A percentile compares a stretch with the other conserved stretches of the same genome.
Evolutionary conservation across 1,139 yeast genomes (phyloP).

Genomic region (Geotrichum reessii): DNA sequence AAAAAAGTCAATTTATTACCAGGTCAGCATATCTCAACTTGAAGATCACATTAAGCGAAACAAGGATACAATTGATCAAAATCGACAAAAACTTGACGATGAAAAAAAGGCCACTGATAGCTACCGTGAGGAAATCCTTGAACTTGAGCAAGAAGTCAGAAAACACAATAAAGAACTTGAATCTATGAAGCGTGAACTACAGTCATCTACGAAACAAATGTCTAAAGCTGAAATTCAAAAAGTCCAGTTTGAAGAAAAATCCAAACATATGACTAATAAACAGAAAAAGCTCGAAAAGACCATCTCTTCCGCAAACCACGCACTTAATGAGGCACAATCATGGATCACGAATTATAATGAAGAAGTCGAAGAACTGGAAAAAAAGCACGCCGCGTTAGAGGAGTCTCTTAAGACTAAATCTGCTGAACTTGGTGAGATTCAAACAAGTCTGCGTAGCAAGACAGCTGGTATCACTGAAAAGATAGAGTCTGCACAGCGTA

Average conservation of each 20-base stretch:
- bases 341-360: constrained; percentile 46
- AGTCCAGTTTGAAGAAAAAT: constrained; percentile 69
- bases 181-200: constrained; percentile 27
- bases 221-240: constrained; percentile 40
- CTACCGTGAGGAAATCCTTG: constrained; percentile 39
- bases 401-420: constrained; percentile 50
- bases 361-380: constrained; percentile 37
- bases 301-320: constrained; percentile 36
- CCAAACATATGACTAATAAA: constrained; percentile 55
- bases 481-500: constrained; percentile 56
- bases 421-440: constrained; percentile 52
- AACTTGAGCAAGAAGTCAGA: constrained; percentile 37
- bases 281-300: constrained; percentile 56
- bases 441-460: constrained; percentile 63
- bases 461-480: constrained; percentile 60
- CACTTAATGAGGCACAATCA: constrained; percentile 42
- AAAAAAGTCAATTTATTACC: constrained; percentile 53
- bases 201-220: constrained; percentile 26
- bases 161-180: constrained; percentile 34
- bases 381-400: constrained; percentile 44
- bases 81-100: constrained; percentile 39
- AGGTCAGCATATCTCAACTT: constrained; percentile 40
- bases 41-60: constrained; percentile 39
- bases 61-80: not conserved
- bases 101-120: constrained; percentile 44